These are phyloP conservation scores for Oenanthe javanica DNA, from an alignment of 140 eudicot species.

Conservation along the genomic window DNA sequence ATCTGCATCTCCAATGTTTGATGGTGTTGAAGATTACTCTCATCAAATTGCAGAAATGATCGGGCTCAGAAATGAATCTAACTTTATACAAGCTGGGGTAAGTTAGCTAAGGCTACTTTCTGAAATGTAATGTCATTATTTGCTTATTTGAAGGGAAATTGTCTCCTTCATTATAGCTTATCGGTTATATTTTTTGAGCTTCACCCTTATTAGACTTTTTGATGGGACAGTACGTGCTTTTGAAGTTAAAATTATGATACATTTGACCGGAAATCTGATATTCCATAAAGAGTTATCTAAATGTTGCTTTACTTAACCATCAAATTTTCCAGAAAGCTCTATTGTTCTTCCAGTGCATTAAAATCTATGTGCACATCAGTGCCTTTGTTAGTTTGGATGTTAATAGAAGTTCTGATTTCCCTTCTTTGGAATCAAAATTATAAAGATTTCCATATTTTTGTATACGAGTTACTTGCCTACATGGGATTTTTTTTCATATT, in stretches of 20 bases:
- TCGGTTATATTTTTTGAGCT: not conserved
- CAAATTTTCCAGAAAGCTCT: not conserved
- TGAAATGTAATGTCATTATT: not conserved
- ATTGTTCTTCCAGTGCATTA: not conserved
- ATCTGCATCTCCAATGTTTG: slow-evolving; percentile 72
- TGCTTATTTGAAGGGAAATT: not conserved
- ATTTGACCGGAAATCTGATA: not conserved
- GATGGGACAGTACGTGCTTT: not conserved
- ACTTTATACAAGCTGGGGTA: slow-evolving; percentile 87
- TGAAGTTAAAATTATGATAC: not conserved
- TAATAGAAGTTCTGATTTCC: not conserved
- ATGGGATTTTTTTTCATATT: not conserved
- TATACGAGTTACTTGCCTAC: not conserved
- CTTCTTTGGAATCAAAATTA: not conserved
- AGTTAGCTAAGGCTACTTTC: slow-evolving; percentile 18
- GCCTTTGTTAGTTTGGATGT: not conserved
- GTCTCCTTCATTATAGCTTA: not conserved
- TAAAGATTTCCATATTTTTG: not conserved
- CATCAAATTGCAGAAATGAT: slow-evolving; percentile 99
- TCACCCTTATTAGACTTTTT: not conserved
- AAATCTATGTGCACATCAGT: not conserved
- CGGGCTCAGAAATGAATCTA: slow-evolving; percentile 82
- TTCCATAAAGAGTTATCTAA: not conserved
- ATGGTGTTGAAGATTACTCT: slow-evolving; percentile 86
- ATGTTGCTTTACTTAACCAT: not conserved